Percentiles rank a stretch among this genome's conserved stretches.
Conservation (phyloP, 345 rosid genomes). For the Sisymbrium irio region DNA sequence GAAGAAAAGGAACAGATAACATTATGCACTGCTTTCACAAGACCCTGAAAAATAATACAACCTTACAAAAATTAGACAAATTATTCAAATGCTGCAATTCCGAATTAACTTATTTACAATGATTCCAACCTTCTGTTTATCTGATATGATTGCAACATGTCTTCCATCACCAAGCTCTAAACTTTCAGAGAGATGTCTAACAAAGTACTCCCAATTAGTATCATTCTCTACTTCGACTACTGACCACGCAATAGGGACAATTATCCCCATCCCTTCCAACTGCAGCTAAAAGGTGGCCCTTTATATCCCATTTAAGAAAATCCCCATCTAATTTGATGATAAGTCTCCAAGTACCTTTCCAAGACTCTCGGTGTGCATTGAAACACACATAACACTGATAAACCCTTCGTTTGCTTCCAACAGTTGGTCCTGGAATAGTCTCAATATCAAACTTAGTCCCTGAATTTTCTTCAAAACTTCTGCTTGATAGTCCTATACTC, state of each 20-base stretch:
- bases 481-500: neutral
- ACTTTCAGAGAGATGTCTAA: neutral
- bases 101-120: too few relatives aligned
- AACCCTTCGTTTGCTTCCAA: neutral
- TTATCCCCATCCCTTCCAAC: neutral
- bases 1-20: too few relatives aligned
- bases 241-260: neutral
- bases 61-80: too few relatives aligned
- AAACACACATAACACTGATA: neutral
- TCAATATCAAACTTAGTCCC: neutral
- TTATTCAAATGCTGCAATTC: too few relatives aligned
- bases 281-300: neutral
- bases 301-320: neutral
- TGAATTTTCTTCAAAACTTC: fast-evolving
- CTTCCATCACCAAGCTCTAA: neutral
- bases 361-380: neutral
- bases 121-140: neutral
- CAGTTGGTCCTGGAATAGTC: neutral
- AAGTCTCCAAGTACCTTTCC: neutral
- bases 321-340: neutral
- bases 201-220: neutral
- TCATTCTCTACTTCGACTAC: neutral
- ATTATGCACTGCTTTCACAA: too few relatives aligned
- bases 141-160: neutral
- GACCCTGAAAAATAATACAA: too few relatives aligned